Conservation (phyloP, 2,329 filamentous ascomycete genomes). For the Acarospora socialis region DNA sequence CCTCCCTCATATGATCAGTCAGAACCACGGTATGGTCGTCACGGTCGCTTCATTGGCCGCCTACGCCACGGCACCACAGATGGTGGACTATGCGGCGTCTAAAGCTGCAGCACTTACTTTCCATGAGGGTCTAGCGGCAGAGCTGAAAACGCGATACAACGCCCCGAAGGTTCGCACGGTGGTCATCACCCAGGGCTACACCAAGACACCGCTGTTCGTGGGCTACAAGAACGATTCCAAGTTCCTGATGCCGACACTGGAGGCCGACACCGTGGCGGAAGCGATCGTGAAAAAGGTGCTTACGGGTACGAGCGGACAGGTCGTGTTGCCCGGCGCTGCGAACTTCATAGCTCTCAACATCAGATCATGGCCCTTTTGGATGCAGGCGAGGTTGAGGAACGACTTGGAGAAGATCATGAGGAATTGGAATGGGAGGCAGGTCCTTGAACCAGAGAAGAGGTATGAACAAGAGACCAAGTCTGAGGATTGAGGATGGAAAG, state of each 20-base stretch:
- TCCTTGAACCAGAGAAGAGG: too few relatives aligned
- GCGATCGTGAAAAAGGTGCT: slow-evolving; percentile 47
- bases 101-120: slow-evolving; percentile 55
- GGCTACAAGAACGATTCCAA: slow-evolving; percentile 38
- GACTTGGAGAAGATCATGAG: not conserved
- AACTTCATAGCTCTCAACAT: not conserved
- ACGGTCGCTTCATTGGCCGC: slow-evolving; percentile 53
- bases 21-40: slow-evolving; percentile 59
- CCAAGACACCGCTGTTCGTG: slow-evolving; percentile 45
- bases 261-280: slow-evolving; percentile 50
- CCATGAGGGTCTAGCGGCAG: slow-evolving; percentile 44
- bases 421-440: not conserved
- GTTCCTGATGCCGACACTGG: slow-evolving; percentile 40
- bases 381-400: slow-evolving; percentile 1
- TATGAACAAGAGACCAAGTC: too few relatives aligned
- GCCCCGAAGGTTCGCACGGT: slow-evolving; percentile 52
- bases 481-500: too few relatives aligned
- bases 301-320: slow-evolving; percentile 40
- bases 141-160: slow-evolving; percentile 39
- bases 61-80: slow-evolving; percentile 44
- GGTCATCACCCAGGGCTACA: slow-evolving; percentile 50
- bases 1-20: slow-evolving; percentile 47
- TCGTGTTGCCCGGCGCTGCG: slow-evolving; percentile 36
- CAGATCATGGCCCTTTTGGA: slow-evolving; percentile 3
- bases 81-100: slow-evolving; percentile 53